These are phyloP conservation scores for Phaffomyces antillensis DNA, from an alignment of 805 yeast species.

Conservation along the genomic window DNA sequence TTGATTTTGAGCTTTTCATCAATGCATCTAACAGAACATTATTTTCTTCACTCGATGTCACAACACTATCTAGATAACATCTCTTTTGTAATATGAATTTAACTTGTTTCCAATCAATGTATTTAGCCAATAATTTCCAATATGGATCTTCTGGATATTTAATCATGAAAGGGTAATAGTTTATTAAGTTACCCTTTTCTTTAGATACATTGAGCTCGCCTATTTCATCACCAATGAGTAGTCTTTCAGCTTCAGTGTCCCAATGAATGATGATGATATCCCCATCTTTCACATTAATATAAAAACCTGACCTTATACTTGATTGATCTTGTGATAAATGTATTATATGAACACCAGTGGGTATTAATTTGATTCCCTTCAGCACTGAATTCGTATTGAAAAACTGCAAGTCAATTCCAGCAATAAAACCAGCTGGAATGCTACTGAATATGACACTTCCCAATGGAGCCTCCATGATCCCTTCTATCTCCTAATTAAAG, in stretches of 20 bases:
- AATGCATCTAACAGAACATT: conserved; percentile 33
- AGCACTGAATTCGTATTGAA: conserved; percentile 34
- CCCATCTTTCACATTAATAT: conserved; percentile 28
- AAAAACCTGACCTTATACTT: conserved; percentile 36
- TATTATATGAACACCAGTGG: conserved; percentile 45
- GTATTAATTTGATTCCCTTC: conserved; percentile 45
- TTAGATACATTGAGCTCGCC: conserved; percentile 27
- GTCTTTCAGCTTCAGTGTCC: conserved; percentile 28
- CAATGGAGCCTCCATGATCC: conserved; percentile 18
- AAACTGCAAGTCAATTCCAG: conserved; percentile 45
- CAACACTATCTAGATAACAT: conserved; percentile 31
- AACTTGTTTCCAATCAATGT: conserved; percentile 23
- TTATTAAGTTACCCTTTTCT: conserved; percentile 24
- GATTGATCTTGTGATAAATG: conserved; percentile 38
- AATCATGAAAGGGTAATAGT: conserved; percentile 32
- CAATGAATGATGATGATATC: conserved; percentile 30
- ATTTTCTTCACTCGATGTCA: conserved; percentile 46
- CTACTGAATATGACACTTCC: conserved; percentile 25
- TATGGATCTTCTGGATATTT: conserved; percentile 29
- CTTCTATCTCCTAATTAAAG: too few species aligned
- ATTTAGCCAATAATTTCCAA: conserved; percentile 23
- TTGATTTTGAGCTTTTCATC: conserved; percentile 20
- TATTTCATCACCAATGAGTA: conserved; percentile 24
- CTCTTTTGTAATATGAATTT: conserved; percentile 22
- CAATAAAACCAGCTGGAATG: conserved; percentile 28